phyloP scores from a whole-genome alignment of 2,329 filamentous ascomycete species.

The Trichothecium roseum region DNA sequence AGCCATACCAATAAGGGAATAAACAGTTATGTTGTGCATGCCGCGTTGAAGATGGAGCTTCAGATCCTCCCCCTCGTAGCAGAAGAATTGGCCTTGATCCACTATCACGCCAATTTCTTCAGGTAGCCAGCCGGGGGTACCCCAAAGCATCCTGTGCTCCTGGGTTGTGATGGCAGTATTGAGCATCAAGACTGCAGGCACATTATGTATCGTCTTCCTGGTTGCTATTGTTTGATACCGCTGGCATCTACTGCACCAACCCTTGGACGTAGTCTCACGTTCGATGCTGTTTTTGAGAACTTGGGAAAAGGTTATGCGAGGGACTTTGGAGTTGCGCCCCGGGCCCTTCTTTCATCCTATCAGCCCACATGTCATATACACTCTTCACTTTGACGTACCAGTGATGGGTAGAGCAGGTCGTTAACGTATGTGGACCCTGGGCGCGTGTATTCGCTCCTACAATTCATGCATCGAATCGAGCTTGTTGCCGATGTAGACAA shows the following conservation, averaged over 20 bases:
- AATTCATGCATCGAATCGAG: conserved; percentile 75
- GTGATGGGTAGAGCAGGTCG: conserved; percentile 68
- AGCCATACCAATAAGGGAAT: conserved; percentile 83
- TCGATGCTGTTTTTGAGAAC: conserved; percentile 90
- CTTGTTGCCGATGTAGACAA: conserved; percentile 62
- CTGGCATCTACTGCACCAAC: conserved; percentile 88
- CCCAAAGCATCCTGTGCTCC: conserved; percentile 75
- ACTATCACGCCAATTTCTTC: conserved; percentile 90
- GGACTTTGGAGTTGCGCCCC: conserved; percentile 37
- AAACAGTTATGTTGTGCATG: conserved; percentile 73
- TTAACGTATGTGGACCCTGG: conserved; percentile 73
- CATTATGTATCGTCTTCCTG: conserved; percentile 69
- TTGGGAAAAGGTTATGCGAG: conserved; percentile 67
- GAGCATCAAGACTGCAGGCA: conserved; percentile 80
- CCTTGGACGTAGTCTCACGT: conserved; percentile 75
- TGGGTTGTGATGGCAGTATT: conserved; percentile 67
- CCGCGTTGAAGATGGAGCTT: conserved; percentile 69
- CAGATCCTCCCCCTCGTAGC: conserved; percentile 87
- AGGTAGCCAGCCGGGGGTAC: conserved; percentile 80
- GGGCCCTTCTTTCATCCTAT: conserved; percentile 31
- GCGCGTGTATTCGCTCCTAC: conserved; percentile 74
- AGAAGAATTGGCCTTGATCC: conserved; percentile 85
- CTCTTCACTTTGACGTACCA: conserved; percentile 14
- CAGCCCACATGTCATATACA: conserved; percentile 5
- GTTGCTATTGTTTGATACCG: conserved; percentile 83